Percentiles rank a stretch among this genome's conserved stretches.
phyloP scores from a whole-genome alignment of 1,284 basidiomycete species.

The Cutaneotrichosporon mucoides region DNA sequence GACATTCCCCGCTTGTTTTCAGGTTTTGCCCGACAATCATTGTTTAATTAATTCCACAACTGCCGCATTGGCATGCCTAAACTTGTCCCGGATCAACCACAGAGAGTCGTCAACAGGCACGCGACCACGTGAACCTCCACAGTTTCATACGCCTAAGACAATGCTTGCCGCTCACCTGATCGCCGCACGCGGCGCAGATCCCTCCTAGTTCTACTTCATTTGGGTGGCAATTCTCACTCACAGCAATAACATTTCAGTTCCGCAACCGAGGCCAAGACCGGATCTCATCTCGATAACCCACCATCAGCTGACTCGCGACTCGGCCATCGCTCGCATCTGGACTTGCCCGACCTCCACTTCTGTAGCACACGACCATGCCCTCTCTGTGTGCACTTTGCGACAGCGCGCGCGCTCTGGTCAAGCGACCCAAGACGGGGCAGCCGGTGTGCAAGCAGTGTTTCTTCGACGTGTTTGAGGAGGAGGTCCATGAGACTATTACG shows the following conservation, averaged over 20 bases:
- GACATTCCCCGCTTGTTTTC: too few relatives aligned
- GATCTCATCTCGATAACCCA: too few relatives aligned
- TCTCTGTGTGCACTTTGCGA: slow-evolving; percentile 59
- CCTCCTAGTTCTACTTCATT: neutral
- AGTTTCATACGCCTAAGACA: too few relatives aligned
- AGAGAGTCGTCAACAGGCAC: neutral
- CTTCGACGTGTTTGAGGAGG: slow-evolving; percentile 95
- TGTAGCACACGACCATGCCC: slow-evolving; percentile 31
- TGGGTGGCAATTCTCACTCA: neutral
- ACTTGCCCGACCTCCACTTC: too few relatives aligned
- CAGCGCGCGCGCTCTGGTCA: slow-evolving; percentile 76
- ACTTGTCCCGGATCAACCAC: neutral
- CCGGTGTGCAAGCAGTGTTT: slow-evolving; percentile 94
- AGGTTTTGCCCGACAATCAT: too few relatives aligned
- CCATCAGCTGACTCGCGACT: too few relatives aligned
- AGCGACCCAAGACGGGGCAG: slow-evolving; percentile 94
- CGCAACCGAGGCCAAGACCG: too few relatives aligned
- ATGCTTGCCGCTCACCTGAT: neutral
- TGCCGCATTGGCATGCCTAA: neutral
- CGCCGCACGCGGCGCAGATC: too few relatives aligned
- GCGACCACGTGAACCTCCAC: neutral
- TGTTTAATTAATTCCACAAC: too few relatives aligned
- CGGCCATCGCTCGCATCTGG: too few relatives aligned
- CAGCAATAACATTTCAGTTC: too few relatives aligned
- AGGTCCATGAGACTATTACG: slow-evolving; percentile 90